These are phyloP conservation scores for Pythium utonaiense DNA, from an alignment of 352 stramenopile species.

Conservation along the genomic window DNA sequence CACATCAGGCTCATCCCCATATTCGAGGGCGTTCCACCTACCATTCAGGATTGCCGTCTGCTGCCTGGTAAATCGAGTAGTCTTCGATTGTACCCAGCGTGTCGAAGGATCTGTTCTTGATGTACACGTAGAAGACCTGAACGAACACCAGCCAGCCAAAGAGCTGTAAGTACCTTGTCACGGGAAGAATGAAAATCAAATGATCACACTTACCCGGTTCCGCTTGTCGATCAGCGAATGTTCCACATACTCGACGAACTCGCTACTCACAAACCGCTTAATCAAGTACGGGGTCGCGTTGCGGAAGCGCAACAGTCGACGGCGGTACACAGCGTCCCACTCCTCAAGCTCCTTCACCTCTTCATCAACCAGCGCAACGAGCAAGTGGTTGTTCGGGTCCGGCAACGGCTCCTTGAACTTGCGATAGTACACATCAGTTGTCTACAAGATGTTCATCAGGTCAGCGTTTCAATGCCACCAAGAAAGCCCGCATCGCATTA, in stretches of 20 bases:
- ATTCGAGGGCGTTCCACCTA: constrained; percentile 20
- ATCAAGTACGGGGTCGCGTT: constrained; percentile 76
- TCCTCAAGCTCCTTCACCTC: constrained; percentile 53
- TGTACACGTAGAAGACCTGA: constrained; percentile 77
- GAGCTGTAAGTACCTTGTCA: too few relatives aligned
- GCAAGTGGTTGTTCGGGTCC: constrained; percentile 48
- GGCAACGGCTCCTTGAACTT: constrained; percentile 80
- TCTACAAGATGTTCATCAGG: constrained; percentile 24
- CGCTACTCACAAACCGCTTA: constrained; percentile 67
- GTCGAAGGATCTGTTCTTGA: constrained; percentile 70
- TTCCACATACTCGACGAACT: constrained; percentile 76
- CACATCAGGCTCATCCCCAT: too few relatives aligned
- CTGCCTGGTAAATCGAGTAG: constrained; percentile 51
- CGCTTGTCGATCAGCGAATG: constrained; percentile 70
- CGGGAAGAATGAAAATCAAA: too few relatives aligned
- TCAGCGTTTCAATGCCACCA: neutral
- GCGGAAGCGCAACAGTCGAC: constrained; percentile 55
- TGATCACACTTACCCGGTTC: constrained; percentile 45
- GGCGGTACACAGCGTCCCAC: constrained; percentile 56
- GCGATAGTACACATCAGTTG: constrained; percentile 66
- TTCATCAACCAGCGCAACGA: constrained; percentile 38
- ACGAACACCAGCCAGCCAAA: too few relatives aligned
- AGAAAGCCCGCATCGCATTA: too few relatives aligned
- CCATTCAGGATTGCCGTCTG: constrained; percentile 39
- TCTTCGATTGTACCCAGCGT: constrained; percentile 70